phyloP scores from a whole-genome alignment of 768 basidiomycete species.

The Serendipita vermifera region DNA sequence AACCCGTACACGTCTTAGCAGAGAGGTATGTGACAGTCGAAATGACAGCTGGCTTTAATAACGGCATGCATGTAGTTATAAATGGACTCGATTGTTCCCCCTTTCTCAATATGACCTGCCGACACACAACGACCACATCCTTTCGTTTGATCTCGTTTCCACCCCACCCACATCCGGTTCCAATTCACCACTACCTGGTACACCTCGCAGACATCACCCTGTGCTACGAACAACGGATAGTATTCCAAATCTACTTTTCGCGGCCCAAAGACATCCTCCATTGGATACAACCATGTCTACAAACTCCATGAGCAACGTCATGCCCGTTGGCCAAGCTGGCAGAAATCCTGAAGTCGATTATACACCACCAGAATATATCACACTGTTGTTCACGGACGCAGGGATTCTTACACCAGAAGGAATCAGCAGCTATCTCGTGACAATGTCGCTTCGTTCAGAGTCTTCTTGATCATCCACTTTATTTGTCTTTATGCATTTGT shows the following conservation, averaged over 20 bases:
- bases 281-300: no score
- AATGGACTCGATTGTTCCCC: conserved; percentile 93
- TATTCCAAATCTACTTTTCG: conserved; percentile 10
- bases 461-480: conserved; percentile 14
- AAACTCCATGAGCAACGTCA: conserved; percentile 21
- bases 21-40: conserved; percentile 46
- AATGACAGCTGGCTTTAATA: not conserved
- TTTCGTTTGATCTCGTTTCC: conserved; percentile 39
- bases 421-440: conserved; percentile 89
- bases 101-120: conserved; percentile 83
- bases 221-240: conserved; percentile 14
- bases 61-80: conserved; percentile 76
- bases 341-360: conserved; percentile 87
- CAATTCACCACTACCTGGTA: not conserved
- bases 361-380: conserved; percentile 83
- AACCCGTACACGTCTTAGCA: conserved; percentile 91
- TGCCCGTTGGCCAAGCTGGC: conserved; percentile 73
- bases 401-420: conserved; percentile 87
- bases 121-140: conserved; percentile 59
- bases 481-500: conserved; percentile 15
- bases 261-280: no score
- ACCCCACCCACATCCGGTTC: conserved; percentile 20
- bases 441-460: conserved; percentile 42
- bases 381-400: conserved; percentile 87
- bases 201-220: conserved; percentile 14